Evolutionary conservation across 192 early-diverging fungal genomes (phyloP), one percentile per base, ranked within the genome.

Genomic region (Backusella parvicylindrica): DNA sequence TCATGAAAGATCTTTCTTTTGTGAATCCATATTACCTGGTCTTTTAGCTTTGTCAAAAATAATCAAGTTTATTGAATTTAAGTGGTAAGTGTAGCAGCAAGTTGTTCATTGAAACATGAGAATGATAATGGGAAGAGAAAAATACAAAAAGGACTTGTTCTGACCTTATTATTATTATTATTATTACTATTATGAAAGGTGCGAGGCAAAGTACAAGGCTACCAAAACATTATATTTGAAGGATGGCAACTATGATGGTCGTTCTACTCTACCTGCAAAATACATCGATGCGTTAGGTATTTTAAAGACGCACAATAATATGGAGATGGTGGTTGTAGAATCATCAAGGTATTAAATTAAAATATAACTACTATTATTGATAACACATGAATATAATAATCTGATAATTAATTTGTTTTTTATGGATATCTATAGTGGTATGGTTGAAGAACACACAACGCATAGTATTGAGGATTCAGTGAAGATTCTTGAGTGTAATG

Each of bases 381-480:
- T 36, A 56, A 56, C 53, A 21, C 53, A 56, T 56, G 53, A 56
- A 56, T 21, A 56, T 56, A 56, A 56, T 56, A 65, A 65, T 65
- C 64, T 65, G 64, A 65, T 65, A 65, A 65, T 65, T 65, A 65
- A 65, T 36, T 65, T 31, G 53, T 65, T 36, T 36, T 50, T 23
- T 21, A 36, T 65, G 64, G 33, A 65, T 65, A 36, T 50, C 38
- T 71, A 71, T 71, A 71, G 47, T 71, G 69, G 69, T 18, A 50
- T 71, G 18, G n/a, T 71, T 41, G 38, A 53, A 41, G 43, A 53
- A 41, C 32, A 71, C 31, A 53, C 69, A 53, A 53, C 69, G 26
- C 69, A 71, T 30, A 71, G 37, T 18, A 18, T 71, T 16, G 69
- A 71, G 69, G 69, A 71, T 71, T 71, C 69, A 53, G 28, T 71